A percentile compares a stretch with the other conserved stretches of the same genome.
Conservation (phyloP, 352 stramenopile genomes). For the Globisporangium echinulatum region DNA sequence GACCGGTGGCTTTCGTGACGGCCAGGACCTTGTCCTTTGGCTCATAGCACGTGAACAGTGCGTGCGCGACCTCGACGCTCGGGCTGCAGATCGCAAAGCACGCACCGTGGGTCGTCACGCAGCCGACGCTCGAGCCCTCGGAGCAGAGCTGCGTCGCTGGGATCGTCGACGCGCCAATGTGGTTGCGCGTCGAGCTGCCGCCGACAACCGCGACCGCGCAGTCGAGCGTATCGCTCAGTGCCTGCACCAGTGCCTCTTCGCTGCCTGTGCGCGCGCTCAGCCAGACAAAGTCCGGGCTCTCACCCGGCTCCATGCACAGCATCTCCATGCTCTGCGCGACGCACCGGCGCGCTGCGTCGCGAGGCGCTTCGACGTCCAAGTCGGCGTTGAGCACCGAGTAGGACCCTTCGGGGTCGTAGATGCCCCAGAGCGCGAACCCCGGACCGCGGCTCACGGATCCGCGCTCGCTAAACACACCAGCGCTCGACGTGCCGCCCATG, state of each 20-base stretch:
- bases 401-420: constrained; percentile 76
- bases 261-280: constrained; percentile 47
- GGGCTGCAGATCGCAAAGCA: constrained; percentile 76
- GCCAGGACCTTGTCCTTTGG: constrained; percentile 60
- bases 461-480: constrained; percentile 48
- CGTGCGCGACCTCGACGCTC: constrained; percentile 71
- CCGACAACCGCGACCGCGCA: constrained; percentile 63
- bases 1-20: constrained; percentile 56
- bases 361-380: constrained; percentile 44
- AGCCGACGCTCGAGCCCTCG: constrained; percentile 48
- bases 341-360: constrained; percentile 57
- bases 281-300: constrained; percentile 79
- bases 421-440: constrained; percentile 67
- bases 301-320: constrained; percentile 65
- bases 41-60: constrained; percentile 82
- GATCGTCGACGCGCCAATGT: constrained; percentile 11
- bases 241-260: constrained; percentile 58
- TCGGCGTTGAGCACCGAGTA: constrained; percentile 75
- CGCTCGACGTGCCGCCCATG: constrained; percentile 71
- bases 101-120: constrained; percentile 60
- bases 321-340: constrained; percentile 61
- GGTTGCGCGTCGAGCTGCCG: constrained; percentile 35
- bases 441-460: constrained; percentile 29
- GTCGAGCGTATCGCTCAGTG: constrained; percentile 70
- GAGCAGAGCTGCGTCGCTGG: constrained; percentile 70